Evolutionary conservation across 352 stramenopile genomes (phyloP), one percentile per base, ranked within the genome.

Genomic region (Globisporangium cederbergense): DNA sequence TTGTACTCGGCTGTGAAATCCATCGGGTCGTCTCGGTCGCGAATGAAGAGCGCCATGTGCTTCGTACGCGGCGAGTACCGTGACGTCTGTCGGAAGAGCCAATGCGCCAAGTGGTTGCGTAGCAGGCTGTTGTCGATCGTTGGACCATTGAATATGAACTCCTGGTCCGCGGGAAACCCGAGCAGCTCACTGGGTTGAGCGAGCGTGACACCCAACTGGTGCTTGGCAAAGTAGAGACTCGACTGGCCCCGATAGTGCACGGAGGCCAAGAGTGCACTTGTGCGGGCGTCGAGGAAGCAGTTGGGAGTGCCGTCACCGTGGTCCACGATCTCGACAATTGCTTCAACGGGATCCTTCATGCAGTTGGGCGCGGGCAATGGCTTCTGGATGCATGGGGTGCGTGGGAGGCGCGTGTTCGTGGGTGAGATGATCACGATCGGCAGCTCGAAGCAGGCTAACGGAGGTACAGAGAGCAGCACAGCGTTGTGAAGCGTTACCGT

Each of bases 291-390:
- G 11, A 56, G 43, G 16, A 63, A 34, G 32, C 58, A 63, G 40
- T 63, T 63, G 9, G n/a, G 42, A 3, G 38, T 14, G 16, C 43
- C 43, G 9, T 63, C 58, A 7, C 18, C 16, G 32, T 63, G 58
- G 22, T 63, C 58, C 18, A 63, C 58, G 25, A 63, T 32, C 28
- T 63, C 58, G n/a, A 63, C n/a, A 42, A 56, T 56, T 18, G 58
- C 42, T 30, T 53, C 46, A 14, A 63, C 28, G 7, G 58, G 58
- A 11, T 50, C 30, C 13, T 63, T 63, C 58, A 63, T 63, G 43
- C 58, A 63, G 45, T 63, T 25, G 8, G 43, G 28, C 6, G 58
- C 25, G 8, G 58, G 58, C 18, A 45, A 14, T 18, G 58, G 58
- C 28, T 55, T 50, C 20, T 63, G 58, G 20, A 34, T 4, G 14